Percentiles rank a stretch among this genome's conserved stretches.
phyloP scores from a whole-genome alignment of 1,284 basidiomycete genomes.

The Moesziomyces sp. region DNA sequence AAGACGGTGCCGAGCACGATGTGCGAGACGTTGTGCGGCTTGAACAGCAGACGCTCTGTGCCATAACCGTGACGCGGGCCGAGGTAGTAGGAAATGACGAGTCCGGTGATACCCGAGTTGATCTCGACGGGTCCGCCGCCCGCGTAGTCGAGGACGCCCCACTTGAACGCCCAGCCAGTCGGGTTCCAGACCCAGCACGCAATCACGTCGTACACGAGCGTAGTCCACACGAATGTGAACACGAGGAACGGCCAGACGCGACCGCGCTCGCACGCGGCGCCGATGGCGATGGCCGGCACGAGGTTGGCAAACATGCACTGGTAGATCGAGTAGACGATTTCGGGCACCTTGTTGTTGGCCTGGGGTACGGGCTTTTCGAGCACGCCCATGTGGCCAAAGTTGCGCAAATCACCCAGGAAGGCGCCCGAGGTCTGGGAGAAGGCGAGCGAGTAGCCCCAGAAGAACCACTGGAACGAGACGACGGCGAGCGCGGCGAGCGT shows the following conservation, averaged over 20 bases:
- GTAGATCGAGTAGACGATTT: conserved; percentile 70
- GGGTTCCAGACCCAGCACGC: conserved; percentile 84
- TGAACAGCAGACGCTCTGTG: conserved; percentile 85
- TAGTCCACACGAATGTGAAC: conserved; percentile 86
- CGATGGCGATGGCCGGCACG: conserved; percentile 72
- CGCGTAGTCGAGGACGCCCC: conserved; percentile 91
- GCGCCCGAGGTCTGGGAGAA: conserved; percentile 74
- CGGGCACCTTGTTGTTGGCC: conserved; percentile 71
- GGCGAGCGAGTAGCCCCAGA: conserved; percentile 68
- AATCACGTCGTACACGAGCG: conserved; percentile 72
- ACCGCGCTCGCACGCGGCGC: conserved; percentile 84
- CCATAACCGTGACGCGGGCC: conserved; percentile 89
- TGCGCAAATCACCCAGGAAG: conserved; percentile 80
- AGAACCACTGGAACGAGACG: conserved; percentile 73
- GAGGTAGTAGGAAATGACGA: conserved; percentile 91
- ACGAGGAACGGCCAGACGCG: conserved; percentile 87
- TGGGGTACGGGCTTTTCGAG: conserved; percentile 80
- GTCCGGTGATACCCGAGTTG: conserved; percentile 84
- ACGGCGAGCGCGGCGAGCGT: conserved; percentile 68
- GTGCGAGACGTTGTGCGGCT: conserved; percentile 90
- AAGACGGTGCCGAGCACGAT: conserved; percentile 87
- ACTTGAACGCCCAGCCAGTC: conserved; percentile 87
- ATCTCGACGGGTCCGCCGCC: conserved; percentile 94
- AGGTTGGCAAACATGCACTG: conserved; percentile 70
- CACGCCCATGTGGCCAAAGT: conserved; percentile 75